Evolutionary conservation across 1,139 yeast genomes (phyloP).

Genomic region (Candida sp.): DNA sequence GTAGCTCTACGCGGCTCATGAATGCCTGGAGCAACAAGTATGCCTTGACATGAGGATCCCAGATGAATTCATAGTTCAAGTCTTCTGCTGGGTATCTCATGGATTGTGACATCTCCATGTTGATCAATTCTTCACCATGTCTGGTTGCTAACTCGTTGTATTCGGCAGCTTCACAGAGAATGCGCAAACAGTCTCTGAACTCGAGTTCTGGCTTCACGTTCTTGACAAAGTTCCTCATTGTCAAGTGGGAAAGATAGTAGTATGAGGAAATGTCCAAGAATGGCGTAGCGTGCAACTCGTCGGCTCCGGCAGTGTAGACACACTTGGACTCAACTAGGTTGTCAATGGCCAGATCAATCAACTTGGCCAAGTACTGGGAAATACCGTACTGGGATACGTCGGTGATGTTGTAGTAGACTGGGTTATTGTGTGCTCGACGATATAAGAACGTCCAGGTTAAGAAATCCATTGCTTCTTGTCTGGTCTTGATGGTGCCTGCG

Average conservation of each 20-base stretch:
- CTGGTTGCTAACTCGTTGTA: slow-evolving; percentile 93
- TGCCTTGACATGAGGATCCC: slow-evolving; percentile 97
- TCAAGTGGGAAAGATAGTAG: slow-evolving; percentile 92
- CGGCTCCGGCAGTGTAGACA: slow-evolving; percentile 56
- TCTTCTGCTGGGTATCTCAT: slow-evolving; percentile 80
- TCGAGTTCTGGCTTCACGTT: slow-evolving; percentile 54
- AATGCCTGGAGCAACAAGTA: slow-evolving; percentile 87
- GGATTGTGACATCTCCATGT: slow-evolving; percentile 85
- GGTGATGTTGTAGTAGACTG: slow-evolving; percentile 91
- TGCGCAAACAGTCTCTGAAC: slow-evolving; percentile 71
- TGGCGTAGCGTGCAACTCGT: slow-evolving; percentile 69
- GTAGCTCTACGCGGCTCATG: slow-evolving; percentile 81
- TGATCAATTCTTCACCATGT: slow-evolving; percentile 94
- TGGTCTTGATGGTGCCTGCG: slow-evolving; percentile 79
- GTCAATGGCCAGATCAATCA: slow-evolving; percentile 73
- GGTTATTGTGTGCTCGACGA: slow-evolving; percentile 94
- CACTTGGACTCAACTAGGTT: slow-evolving; percentile 78
- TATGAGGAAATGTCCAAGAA: slow-evolving; percentile 87
- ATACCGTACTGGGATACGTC: slow-evolving; percentile 71
- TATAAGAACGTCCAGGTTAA: slow-evolving; percentile 95
- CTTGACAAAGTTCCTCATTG: slow-evolving; percentile 70
- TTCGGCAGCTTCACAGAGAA: slow-evolving; percentile 83
- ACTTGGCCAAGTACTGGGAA: slow-evolving; percentile 67
- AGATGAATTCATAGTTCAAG: slow-evolving; percentile 68
- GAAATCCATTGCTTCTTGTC: slow-evolving; percentile 93